Base-by-base conservation (phyloP, 768 basidiomycete genomes). In the Xerocomellus intermedius region DNA sequence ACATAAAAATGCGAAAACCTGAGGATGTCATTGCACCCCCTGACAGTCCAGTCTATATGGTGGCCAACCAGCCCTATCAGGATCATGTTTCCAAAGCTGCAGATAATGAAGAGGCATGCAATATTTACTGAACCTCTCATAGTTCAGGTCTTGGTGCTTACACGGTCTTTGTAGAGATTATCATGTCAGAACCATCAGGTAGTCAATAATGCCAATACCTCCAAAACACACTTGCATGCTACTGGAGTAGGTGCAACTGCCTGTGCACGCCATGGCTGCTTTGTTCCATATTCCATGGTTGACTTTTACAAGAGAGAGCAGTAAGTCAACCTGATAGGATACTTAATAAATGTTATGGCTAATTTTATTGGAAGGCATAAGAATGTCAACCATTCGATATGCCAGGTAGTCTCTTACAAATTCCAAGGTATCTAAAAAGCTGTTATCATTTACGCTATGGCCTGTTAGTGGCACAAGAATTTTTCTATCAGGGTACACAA, bases 281-380 rank as follows among this genome's bases (percentile, higher is more conserved):
- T 74, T 66, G 46, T 61, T 28, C 71, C 67, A 0, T 64, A 70
- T 44, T 56, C 61, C 1, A 48, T 70, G 4, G 72, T 73, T 0
- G 68, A 73, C 42, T 68, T 74, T 43, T 66, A 67, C 38, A 64
- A 64, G 30, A 71, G 69, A 0, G 68, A 74, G 6, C 24, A 51
- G 33, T 54, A 36, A 30, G 51, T 45, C 10, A 5, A 32, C 10
- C 10, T 32, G 32, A 30, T 30, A 30, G 30, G 30, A 8, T 30
- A 1, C 10, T 2, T 30, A 30, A 30, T 30, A 30, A 30, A 30
- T 30, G 30, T 8, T 30, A 30, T 8, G 6, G 5, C 42, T 44
- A 42, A 30, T 44, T 60, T 67, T 47, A 26, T 28, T 42, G 54
- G 42, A 17, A 70, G 68, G 24, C 66, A 73, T 6, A 61, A 61